Evolutionary conservation across 805 yeast species (phyloP).

Genomic region (Lipomyces yamanashiensis): DNA sequence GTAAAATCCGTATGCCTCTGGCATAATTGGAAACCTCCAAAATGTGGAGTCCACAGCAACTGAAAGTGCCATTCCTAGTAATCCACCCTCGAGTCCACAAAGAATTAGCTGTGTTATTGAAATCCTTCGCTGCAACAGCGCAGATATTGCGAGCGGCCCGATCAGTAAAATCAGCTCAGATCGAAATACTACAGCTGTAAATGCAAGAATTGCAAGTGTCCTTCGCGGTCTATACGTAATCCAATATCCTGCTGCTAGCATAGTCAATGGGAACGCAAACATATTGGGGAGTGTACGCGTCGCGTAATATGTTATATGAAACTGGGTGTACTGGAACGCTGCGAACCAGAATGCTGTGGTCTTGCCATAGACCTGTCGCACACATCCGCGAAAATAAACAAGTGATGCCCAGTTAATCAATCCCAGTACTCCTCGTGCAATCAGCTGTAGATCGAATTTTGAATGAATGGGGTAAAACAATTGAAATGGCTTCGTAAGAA

Average conservation of each 20-base stretch:
- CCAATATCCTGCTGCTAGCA: constrained; percentile 24
- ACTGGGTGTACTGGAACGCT: constrained; percentile 66
- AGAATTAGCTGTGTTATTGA: constrained; percentile 49
- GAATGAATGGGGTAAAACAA: constrained; percentile 40
- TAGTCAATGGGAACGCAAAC: constrained; percentile 65
- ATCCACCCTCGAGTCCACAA: constrained; percentile 55
- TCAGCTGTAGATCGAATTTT: constrained; percentile 48
- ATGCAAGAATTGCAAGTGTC: constrained; percentile 60
- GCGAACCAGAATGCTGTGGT: constrained; percentile 56
- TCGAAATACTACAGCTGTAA: constrained; percentile 71
- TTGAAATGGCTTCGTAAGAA: constrained; percentile 50
- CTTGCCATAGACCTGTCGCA: constrained; percentile 41
- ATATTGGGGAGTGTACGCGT: constrained; percentile 88
- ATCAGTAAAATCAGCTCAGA: constrained; percentile 67
- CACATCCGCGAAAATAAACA: constrained; percentile 54
- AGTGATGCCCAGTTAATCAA: constrained; percentile 61
- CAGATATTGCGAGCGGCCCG: constrained; percentile 50
- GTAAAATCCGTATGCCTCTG: constrained; percentile 73
- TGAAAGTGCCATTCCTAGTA: constrained; percentile 57
- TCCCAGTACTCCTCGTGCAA: constrained; percentile 65
- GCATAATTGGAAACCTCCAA: constrained; percentile 67
- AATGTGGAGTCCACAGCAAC: constrained; percentile 69
- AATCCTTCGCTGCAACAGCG: constrained; percentile 54
- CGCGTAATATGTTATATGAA: constrained; percentile 80
- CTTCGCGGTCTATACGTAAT: constrained; percentile 9